Percentiles rank a stretch among this genome's conserved stretches.
Conservation (phyloP, 2,329 filamentous ascomycete genomes). For the Sarocladiaceae sp. region DNA sequence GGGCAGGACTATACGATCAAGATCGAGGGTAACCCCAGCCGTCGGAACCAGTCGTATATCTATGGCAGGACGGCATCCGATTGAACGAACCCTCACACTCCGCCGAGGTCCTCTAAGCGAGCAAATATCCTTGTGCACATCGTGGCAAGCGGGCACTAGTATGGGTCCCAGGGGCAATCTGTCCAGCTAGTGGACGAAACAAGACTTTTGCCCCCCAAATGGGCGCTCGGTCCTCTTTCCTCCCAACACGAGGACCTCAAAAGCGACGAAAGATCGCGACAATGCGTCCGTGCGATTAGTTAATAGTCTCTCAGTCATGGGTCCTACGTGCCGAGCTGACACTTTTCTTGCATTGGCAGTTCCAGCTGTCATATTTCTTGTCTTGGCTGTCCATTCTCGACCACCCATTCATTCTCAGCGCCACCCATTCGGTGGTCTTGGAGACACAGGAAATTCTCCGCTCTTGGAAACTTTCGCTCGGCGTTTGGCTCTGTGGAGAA, state of each 20-base stretch:
- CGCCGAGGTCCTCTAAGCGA: background rate
- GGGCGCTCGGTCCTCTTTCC: background rate
- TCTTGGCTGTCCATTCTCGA: no score
- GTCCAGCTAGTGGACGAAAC: background rate
- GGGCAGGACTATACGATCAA: no score
- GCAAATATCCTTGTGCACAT: background rate
- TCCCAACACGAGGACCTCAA: background rate
- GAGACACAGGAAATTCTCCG: background rate
- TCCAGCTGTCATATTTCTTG: no score
- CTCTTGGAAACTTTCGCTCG: background rate
- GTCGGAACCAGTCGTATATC: background rate
- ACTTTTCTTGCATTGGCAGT: no score
- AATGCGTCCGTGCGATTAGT: background rate
- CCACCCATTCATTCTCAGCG: no score
- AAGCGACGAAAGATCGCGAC: background rate
- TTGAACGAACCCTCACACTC: background rate
- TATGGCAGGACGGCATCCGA: background rate
- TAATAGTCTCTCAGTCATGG: no score
- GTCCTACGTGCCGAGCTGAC: no score
- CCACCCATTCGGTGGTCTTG: no score
- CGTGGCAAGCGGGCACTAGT: slow-evolving; percentile 4
- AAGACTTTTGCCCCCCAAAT: background rate
- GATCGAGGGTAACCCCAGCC: background rate
- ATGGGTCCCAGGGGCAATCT: background rate
- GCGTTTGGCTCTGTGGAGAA: background rate